These are phyloP conservation scores for Lentinula lateritia DNA, from an alignment of 768 basidiomycete species.

Conservation along the genomic window DNA sequence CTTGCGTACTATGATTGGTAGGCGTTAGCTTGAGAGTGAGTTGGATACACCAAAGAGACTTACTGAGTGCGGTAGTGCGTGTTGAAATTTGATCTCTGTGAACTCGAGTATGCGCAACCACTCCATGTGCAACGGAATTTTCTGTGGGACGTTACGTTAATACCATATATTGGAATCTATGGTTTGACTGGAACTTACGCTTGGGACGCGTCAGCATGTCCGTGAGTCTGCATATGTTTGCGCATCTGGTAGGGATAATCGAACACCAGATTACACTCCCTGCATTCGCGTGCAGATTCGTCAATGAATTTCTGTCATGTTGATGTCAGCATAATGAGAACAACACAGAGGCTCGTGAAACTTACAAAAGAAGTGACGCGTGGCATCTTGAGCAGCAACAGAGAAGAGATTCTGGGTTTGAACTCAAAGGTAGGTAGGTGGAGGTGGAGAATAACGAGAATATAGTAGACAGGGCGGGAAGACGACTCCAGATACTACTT, in stretches of 20 bases:
- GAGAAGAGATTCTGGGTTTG: background rate
- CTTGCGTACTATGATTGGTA: background rate
- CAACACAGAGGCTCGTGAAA: background rate
- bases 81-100: background rate
- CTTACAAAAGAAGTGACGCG: background rate
- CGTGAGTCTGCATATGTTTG: background rate
- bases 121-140: background rate
- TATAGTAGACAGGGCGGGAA: background rate
- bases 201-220: background rate
- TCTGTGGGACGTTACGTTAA: background rate
- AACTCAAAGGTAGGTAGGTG: background rate
- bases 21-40: background rate
- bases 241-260: background rate
- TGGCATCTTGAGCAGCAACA: background rate
- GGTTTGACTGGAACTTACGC: background rate
- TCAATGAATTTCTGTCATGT: background rate
- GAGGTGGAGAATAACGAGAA: background rate
- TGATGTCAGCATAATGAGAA: background rate
- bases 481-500: background rate
- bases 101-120: background rate
- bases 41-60: background rate
- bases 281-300: background rate
- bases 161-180: background rate
- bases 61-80: constrained; percentile 2
- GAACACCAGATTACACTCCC: background rate